These are phyloP conservation scores for Tubosaeta sp. DNA, from an alignment of 768 basidiomycete genomes.

Conservation along the genomic window DNA sequence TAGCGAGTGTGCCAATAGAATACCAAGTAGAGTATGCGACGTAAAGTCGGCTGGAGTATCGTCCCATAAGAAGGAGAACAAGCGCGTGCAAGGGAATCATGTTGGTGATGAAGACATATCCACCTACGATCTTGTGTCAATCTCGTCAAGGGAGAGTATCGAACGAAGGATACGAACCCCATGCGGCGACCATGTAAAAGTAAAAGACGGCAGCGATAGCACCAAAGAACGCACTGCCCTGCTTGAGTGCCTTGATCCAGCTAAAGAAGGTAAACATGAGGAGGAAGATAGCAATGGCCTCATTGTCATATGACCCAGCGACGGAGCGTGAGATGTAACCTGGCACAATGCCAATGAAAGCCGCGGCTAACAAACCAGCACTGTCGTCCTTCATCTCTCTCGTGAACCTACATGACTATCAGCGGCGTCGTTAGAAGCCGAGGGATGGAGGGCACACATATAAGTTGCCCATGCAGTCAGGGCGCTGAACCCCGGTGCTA, in stretches of 20 bases:
- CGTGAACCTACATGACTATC: constrained; percentile 67
- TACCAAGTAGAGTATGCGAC: constrained; percentile 98
- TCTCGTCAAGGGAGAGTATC: not conserved
- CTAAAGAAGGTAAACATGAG: constrained; percentile 98
- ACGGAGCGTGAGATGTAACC: constrained; percentile 99
- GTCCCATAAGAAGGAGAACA: constrained; percentile 94
- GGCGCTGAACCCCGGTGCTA: constrained; percentile 96
- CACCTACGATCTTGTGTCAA: constrained; percentile 49
- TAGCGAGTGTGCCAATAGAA: constrained; percentile 91
- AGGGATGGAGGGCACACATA: constrained; percentile 51
- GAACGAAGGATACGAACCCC: constrained; percentile 57
- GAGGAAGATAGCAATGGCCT: constrained; percentile 99
- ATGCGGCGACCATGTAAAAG: constrained; percentile 99
- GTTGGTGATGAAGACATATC: constrained; percentile 99
- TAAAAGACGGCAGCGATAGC: constrained; percentile 93
- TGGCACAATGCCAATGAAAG: constrained; percentile 96
- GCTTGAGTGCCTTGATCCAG: constrained; percentile 96
- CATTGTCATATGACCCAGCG: constrained; percentile 98
- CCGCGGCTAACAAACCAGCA: constrained; percentile 94
- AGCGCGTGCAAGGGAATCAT: constrained; percentile 98
- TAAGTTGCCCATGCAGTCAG: constrained; percentile 96
- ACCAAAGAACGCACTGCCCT: constrained; percentile 89
- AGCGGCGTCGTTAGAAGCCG: not conserved
- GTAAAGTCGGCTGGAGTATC: constrained; percentile 89
- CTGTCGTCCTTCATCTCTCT: constrained; percentile 94